Conservation (phyloP, 306 rosid species). For the Prunus padus region DNA sequence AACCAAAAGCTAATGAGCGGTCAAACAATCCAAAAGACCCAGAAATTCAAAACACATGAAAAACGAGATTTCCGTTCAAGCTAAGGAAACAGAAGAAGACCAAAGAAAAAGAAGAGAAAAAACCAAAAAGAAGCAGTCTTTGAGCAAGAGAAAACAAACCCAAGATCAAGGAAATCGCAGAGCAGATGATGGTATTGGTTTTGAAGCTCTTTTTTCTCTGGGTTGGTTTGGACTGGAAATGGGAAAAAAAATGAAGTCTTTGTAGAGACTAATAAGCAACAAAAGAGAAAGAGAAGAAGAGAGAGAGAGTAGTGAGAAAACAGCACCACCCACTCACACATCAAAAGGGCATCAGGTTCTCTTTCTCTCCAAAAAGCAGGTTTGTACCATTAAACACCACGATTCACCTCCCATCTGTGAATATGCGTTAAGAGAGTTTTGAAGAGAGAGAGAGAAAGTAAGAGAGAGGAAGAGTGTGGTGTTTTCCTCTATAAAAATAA, state of each 20-base stretch:
- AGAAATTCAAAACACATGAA: slow-evolving; percentile 10
- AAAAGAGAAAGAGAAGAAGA: neutral
- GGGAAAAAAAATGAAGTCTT: slow-evolving; percentile 16
- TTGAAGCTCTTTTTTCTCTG: neutral
- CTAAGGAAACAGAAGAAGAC: neutral
- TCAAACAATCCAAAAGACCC: slow-evolving; percentile 4
- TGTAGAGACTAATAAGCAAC: slow-evolving; percentile 11
- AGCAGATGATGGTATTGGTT: slow-evolving; percentile 14
- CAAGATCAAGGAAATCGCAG: slow-evolving; percentile 16
- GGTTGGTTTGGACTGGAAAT: neutral
- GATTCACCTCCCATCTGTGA: slow-evolving; percentile 47
- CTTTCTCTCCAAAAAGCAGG: slow-evolving; percentile 37
- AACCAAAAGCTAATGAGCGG: slow-evolving; percentile 1
- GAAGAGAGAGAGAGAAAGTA: neutral
- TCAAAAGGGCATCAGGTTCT: slow-evolving; percentile 66
- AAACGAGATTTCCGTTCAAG: slow-evolving; percentile 11
- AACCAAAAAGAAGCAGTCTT: neutral
- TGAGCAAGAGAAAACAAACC: slow-evolving; percentile 16
- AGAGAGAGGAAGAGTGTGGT: neutral
- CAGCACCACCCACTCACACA: slow-evolving; percentile 58
- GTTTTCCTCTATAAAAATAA: neutral
- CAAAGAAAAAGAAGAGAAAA: neutral
- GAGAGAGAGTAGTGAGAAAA: slow-evolving; percentile 23
- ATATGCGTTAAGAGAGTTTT: slow-evolving; percentile 33
- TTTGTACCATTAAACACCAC: slow-evolving; percentile 41